Base-by-base conservation (phyloP, 2,329 filamentous ascomycete species). In the Bipolaris zeicola region DNA sequence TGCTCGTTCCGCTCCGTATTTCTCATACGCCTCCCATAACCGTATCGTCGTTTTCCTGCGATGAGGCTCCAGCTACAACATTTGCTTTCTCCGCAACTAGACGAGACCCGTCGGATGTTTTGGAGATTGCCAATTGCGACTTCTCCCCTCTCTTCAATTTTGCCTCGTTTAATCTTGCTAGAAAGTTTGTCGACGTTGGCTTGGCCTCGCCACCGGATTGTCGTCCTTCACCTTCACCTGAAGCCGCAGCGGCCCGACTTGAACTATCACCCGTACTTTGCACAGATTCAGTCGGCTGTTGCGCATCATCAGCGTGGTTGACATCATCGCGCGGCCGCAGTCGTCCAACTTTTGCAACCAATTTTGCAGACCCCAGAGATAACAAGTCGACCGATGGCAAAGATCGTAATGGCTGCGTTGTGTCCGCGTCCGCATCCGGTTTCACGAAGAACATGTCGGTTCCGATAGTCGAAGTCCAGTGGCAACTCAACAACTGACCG, bases 401-500 rank as follows among this genome's bases (percentile, higher is more conserved):
- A 31, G 78, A 79, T 24, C 85, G 81, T 22, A 80, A 77, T n/a
- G 81, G 83, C 14, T 64, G 37, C 10, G 45, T 51, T 5, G 46
- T 33, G 3, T 76, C 63, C 6, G 71, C 60, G 39, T 28, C 26
- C 5, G 31, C 16, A 7, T 67, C 51, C 3, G 71, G 66, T 53
- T 70, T 68, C 5, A 62, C 83, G 67, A 97, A 89, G 39, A 96
- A 84, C 62, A 93, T 79, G 64, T 96, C 91, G 0, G 92, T 96
- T 34, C 94, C 94, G 41, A 96, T 85, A 57, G 92, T 89, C 59
- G 90, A 87, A 10, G 86, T 85, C 94, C 94, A 98, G 43, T 86
- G 79, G 62, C 92, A 94, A 61, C 86, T 87, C 71, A 93, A 95
- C 20, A 96, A 80, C 60, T 88, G 85, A 28, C 89, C 90, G 55